These are phyloP conservation scores for Chenopodium quinoa DNA, from an alignment of 148 eudicot genomes.

Conservation along the genomic window DNA sequence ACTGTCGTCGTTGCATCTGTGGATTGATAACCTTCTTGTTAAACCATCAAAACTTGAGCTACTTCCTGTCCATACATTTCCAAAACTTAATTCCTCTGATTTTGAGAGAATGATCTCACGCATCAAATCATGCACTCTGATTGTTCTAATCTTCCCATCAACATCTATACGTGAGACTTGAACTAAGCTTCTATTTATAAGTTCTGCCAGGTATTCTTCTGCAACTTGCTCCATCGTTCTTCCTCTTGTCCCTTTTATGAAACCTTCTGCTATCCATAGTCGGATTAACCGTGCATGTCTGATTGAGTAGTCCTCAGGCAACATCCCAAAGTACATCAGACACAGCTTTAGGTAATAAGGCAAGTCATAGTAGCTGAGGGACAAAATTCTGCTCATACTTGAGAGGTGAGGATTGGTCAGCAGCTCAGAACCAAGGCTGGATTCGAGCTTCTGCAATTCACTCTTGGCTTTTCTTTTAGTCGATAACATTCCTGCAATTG, in stretches of 20 bases:
- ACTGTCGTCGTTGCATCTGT: not conserved
- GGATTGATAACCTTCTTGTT: conserved; percentile 6
- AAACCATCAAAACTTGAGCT: not conserved
- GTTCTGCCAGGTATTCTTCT: conserved; percentile 10
- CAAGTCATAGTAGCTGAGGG: conserved; percentile 15
- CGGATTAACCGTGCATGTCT: not conserved
- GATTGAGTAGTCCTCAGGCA: conserved; percentile 24
- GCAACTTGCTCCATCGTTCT: conserved; percentile 14
- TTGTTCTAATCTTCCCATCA: conserved; percentile 3
- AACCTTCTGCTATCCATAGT: conserved; percentile 27
- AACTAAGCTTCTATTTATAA: conserved; percentile 17
- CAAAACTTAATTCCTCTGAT: conserved; percentile 9
- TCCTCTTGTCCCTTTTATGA: not conserved
- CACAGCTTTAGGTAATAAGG: conserved; percentile 19
- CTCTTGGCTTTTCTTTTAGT: conserved; percentile 6
- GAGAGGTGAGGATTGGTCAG: conserved; percentile 14
- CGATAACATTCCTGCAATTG: conserved; percentile 13
- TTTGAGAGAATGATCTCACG: conserved; percentile 20
- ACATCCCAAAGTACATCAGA: conserved; percentile 18
- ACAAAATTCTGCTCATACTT: conserved; percentile 1
- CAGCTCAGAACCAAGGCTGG: conserved; percentile 8
- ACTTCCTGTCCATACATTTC: not conserved
- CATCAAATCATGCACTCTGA: conserved; percentile 14
- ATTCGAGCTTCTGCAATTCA: conserved; percentile 13
- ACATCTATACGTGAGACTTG: conserved; percentile 13